Conservation (phyloP, 495 filamentous ascomycete species). For the Aspergillus asperescens region DNA sequence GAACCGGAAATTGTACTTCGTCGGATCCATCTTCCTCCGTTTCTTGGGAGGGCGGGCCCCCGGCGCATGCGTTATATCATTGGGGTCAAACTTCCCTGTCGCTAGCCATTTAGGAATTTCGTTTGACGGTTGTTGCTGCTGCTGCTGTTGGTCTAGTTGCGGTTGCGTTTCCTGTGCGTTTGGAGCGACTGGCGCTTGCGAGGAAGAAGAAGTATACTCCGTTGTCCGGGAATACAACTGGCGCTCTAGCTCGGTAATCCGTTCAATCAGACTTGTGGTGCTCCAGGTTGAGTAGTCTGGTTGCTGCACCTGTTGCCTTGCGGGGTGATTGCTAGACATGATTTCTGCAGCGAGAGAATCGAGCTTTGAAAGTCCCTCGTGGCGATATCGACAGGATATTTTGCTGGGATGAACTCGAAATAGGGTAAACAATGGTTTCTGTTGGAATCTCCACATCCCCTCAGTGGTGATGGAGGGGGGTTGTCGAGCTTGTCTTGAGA, state of each 20-base stretch:
- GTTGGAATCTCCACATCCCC: background rate
- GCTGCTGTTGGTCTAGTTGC: background rate
- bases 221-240: conserved; percentile 48
- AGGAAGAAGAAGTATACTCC: conserved; percentile 24
- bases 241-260: conserved; percentile 60
- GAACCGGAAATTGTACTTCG: conserved; percentile 73
- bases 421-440: background rate
- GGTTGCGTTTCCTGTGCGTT: background rate
- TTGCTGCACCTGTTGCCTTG: background rate
- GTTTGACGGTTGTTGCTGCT: no score
- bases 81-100: conserved; percentile 8
- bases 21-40: conserved; percentile 60
- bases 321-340: conserved; percentile 6
- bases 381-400: conserved; percentile 1
- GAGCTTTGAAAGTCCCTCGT: background rate
- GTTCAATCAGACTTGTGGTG: conserved; percentile 57
- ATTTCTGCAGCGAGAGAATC: background rate
- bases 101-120: conserved; percentile 11
- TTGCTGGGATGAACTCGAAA: background rate
- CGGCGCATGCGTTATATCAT: conserved; percentile 27
- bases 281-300: conserved; percentile 58
- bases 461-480: background rate
- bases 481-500: background rate
- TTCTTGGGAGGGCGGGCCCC: conserved; percentile 31
- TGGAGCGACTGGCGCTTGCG: no score